Evolutionary conservation across 1,139 yeast genomes (phyloP).

Genomic region (Pichia sp.): DNA sequence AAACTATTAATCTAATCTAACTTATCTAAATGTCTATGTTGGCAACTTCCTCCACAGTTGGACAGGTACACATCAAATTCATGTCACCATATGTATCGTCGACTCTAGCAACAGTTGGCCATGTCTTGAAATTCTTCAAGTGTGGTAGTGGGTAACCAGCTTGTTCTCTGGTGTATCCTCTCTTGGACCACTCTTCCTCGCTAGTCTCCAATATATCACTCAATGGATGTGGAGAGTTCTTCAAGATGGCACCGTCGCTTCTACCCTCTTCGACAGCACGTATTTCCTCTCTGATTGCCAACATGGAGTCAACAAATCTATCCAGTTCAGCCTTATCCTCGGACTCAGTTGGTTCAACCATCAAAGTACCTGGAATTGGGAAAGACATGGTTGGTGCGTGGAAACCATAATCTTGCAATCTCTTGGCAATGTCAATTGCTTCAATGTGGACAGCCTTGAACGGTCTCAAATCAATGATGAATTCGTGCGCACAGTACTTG

Average conservation of each 20-base stretch:
- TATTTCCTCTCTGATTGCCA: conserved; percentile 79
- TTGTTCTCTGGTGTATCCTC: conserved; percentile 88
- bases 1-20: background rate
- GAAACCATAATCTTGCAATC: conserved; percentile 96
- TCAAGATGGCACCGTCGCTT: conserved; percentile 62
- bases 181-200: conserved; percentile 62
- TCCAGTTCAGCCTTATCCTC: conserved; percentile 86
- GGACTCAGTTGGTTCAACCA: conserved; percentile 97
- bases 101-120: conserved; percentile 92
- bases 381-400: conserved; percentile 99
- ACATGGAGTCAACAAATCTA: conserved; percentile 83
- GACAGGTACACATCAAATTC: conserved; percentile 92
- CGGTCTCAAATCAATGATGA: conserved; percentile 84
- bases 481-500: conserved; percentile 94
- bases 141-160: conserved; percentile 88
- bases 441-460: conserved; percentile 80
- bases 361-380: conserved; percentile 95
- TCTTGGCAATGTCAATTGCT: conserved; percentile 94
- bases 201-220: conserved; percentile 63
- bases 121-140: conserved; percentile 72
- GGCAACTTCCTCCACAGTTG: conserved; percentile 68
- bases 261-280: conserved; percentile 67
- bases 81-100: conserved; percentile 94
- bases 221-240: conserved; percentile 90
- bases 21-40: conserved; percentile 17